Percentiles rank a stretch among this genome's conserved stretches.
phyloP scores from a whole-genome alignment of 441 rosid species.

The Macaranga tanarius region DNA sequence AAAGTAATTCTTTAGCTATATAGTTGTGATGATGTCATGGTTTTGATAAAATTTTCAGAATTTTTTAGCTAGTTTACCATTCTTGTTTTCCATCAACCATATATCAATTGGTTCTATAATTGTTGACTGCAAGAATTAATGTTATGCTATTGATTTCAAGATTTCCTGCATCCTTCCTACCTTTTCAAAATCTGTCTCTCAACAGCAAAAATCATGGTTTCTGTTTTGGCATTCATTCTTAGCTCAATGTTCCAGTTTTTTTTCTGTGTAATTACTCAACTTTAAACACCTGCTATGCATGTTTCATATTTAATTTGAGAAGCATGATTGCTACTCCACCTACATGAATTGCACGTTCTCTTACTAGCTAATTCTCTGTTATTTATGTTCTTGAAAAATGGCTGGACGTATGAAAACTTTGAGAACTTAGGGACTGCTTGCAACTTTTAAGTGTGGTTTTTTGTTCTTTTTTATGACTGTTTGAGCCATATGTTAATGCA shows the following conservation, averaged over 20 bases:
- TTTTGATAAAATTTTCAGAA: not conserved
- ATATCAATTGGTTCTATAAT: not conserved
- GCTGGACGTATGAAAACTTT: not conserved
- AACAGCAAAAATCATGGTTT: not conserved
- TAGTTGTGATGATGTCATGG: not conserved
- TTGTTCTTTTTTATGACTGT: not conserved
- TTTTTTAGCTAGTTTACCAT: not conserved
- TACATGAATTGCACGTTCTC: not conserved
- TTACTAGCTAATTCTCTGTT: not conserved
- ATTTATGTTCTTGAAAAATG: not conserved
- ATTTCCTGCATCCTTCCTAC: not conserved
- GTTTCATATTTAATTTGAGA: not conserved
- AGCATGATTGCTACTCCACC: not conserved
- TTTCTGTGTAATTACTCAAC: not conserved
- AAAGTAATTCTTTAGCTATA: not conserved
- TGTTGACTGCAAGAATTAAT: not conserved
- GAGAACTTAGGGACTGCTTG: not conserved
- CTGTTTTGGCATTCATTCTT: not conserved
- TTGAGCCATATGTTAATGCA: conserved; percentile 27
- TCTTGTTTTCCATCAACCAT: not conserved
- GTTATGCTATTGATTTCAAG: not conserved
- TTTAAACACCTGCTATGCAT: not conserved
- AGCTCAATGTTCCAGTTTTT: not conserved
- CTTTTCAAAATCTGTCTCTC: not conserved
- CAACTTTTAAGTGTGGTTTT: not conserved